These are phyloP conservation scores for Heliamphora pulchella DNA, from an alignment of 179 eudicot genomes.

Conservation along the genomic window DNA sequence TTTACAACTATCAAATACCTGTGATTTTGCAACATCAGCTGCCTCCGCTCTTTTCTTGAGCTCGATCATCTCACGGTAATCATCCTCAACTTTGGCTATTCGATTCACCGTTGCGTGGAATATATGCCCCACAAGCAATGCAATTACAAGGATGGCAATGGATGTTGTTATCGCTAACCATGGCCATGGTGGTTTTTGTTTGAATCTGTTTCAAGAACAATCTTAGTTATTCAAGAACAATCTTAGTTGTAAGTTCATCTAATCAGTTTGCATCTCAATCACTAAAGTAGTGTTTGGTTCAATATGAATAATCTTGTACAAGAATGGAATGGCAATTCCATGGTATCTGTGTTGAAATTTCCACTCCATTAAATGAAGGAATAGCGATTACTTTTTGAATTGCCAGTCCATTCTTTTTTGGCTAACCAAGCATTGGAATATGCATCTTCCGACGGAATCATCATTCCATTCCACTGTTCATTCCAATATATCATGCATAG, in stretches of 20 bases:
- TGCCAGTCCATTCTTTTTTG: too few species aligned
- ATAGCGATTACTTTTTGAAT: too few species aligned
- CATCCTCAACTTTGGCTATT: constrained; percentile 72
- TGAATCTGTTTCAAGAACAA: constrained; percentile 46
- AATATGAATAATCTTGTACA: too few species aligned
- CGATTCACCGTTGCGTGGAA: constrained; percentile 57
- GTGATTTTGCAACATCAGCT: constrained; percentile 89
- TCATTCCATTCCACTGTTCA: too few species aligned
- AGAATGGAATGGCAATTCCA: too few species aligned
- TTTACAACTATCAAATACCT: constrained; percentile 29
- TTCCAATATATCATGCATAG: too few species aligned
- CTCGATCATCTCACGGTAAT: constrained; percentile 59
- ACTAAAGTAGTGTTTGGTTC: background rate
- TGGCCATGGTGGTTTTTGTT: constrained; percentile 71
- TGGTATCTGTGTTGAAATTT: too few species aligned
- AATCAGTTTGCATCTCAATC: background rate
- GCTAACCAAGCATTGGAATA: too few species aligned
- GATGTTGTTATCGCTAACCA: constrained; percentile 50
- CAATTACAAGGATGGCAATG: constrained; percentile 51
- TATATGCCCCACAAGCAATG: constrained; percentile 58
- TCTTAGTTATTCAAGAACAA: too few species aligned
- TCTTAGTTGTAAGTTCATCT: constrained; percentile 6
- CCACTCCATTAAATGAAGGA: too few species aligned
- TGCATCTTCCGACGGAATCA: too few species aligned
- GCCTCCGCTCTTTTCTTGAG: constrained; percentile 77